Evolutionary conservation across 2,329 filamentous ascomycete species (phyloP).

Genomic region (Phialophora tarda): DNA sequence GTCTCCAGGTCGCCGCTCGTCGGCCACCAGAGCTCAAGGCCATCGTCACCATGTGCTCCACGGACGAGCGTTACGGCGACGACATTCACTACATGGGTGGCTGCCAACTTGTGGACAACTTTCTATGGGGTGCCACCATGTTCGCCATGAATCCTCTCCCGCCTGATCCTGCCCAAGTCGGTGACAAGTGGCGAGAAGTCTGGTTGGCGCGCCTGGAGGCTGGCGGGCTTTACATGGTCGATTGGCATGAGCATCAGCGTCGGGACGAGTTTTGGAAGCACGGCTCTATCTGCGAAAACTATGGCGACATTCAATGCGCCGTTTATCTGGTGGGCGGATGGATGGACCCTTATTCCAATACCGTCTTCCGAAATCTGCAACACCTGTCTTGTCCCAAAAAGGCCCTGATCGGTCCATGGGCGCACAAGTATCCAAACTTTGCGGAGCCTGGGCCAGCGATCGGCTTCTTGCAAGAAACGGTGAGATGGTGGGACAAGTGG

Average conservation of each 20-base stretch:
- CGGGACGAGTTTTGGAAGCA: constrained; percentile 13
- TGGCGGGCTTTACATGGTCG: constrained; percentile 8
- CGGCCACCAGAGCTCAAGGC: constrained; percentile 25
- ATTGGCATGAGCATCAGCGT: too few species aligned
- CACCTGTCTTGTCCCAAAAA: constrained; percentile 22
- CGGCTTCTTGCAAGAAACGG: constrained; percentile 26
- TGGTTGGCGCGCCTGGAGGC: constrained; percentile 27
- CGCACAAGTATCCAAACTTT: constrained; percentile 29
- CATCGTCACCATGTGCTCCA: constrained; percentile 22
- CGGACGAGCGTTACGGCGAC: constrained; percentile 25
- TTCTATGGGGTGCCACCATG: constrained; percentile 28
- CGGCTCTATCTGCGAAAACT: constrained; percentile 27
- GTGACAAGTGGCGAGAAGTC: constrained; percentile 28
- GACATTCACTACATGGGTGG: constrained; percentile 27
- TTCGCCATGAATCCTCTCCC: constrained; percentile 28
- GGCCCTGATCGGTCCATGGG: constrained; percentile 25
- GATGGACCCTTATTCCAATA: constrained; percentile 20
- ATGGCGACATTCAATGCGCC: constrained; percentile 21
- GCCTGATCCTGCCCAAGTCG: constrained; percentile 24
- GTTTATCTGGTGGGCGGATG: constrained; percentile 28
- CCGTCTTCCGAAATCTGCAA: constrained; percentile 12
- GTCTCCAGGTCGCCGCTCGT: constrained; percentile 21
- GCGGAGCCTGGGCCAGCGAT: constrained; percentile 26
- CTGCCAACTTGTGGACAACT: constrained; percentile 28
- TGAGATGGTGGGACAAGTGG: constrained; percentile 30